Evolutionary conservation across 2,329 filamentous ascomycete species (phyloP).

Genomic region (Volutella citrinella): DNA sequence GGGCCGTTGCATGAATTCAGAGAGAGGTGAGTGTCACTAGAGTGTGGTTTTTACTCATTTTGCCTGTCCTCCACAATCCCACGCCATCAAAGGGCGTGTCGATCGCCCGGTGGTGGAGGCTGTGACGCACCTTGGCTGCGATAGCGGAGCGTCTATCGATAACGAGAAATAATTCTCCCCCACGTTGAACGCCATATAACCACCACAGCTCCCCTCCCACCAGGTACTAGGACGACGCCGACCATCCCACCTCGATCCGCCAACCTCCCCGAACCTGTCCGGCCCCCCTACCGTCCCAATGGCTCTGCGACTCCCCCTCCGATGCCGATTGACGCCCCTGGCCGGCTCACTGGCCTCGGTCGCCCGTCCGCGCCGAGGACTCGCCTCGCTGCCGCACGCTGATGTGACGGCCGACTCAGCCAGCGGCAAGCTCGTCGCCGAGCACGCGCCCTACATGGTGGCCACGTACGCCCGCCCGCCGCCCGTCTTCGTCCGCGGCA

Average conservation of each 20-base stretch:
- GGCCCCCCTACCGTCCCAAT: too few relatives aligned
- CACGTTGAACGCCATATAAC: too few relatives aligned
- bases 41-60: too few relatives aligned
- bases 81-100: too few relatives aligned
- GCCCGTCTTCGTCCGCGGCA: slow-evolving; percentile 83
- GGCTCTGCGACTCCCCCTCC: slow-evolving; percentile 38
- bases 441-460: slow-evolving; percentile 86
- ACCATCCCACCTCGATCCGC: background rate
- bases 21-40: too few relatives aligned
- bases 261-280: background rate
- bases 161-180: too few relatives aligned
- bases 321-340: slow-evolving; percentile 34
- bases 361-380: slow-evolving; percentile 24
- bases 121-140: too few relatives aligned
- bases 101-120: too few relatives aligned
- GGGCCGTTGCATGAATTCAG: too few relatives aligned
- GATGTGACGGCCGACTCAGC: slow-evolving; percentile 72
- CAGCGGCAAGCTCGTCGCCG: slow-evolving; percentile 70
- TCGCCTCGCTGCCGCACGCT: slow-evolving; percentile 54
- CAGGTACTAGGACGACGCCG: too few relatives aligned
- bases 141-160: too few relatives aligned
- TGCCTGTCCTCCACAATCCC: too few relatives aligned
- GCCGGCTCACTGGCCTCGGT: slow-evolving; percentile 20
- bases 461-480: slow-evolving; percentile 89
- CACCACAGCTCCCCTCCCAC: background rate